Conservation (phyloP, 2,329 filamentous ascomycete genomes). For the Colletotrichum zoysiae region DNA sequence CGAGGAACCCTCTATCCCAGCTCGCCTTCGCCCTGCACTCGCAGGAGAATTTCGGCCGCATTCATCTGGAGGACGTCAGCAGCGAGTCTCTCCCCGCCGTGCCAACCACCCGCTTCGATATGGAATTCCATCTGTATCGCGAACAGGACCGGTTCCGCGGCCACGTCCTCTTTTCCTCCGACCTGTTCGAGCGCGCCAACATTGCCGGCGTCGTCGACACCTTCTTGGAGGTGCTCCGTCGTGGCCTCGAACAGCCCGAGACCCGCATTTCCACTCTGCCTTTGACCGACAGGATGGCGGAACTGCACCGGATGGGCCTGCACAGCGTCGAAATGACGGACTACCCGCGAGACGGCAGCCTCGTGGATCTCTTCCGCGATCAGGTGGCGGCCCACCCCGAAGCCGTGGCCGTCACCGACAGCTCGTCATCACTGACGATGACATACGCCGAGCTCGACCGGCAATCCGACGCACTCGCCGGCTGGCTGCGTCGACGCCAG, state of each 20-base stretch:
- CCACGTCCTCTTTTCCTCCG: neutral
- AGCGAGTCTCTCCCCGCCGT: neutral
- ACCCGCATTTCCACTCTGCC: neutral
- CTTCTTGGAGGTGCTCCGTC: constrained; percentile 10
- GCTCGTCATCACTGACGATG: neutral
- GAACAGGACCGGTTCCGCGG: constrained; percentile 4
- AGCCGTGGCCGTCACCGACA: neutral
- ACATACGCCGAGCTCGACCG: constrained; percentile 10
- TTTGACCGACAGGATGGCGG: neutral
- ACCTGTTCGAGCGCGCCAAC: constrained; percentile 5
- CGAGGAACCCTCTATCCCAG: constrained; percentile 8
- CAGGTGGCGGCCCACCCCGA: neutral
- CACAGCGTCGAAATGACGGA: neutral
- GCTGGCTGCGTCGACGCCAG: neutral
- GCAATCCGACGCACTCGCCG: neutral
- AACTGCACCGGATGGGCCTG: constrained; percentile 1
- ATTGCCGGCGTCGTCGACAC: neutral
- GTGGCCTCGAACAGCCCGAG: constrained; percentile 6
- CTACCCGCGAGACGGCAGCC: neutral
- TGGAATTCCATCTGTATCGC: constrained; percentile 13
- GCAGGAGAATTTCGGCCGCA: constrained; percentile 7
- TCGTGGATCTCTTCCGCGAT: constrained; percentile 4
- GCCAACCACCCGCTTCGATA: neutral
- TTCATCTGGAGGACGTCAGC: neutral
- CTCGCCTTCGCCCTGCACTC: constrained; percentile 13